A percentile compares a stretch with the other conserved stretches of the same genome.
Conservation (phyloP, 768 basidiomycete genomes). For the Phanerochaete carnosa region DNA sequence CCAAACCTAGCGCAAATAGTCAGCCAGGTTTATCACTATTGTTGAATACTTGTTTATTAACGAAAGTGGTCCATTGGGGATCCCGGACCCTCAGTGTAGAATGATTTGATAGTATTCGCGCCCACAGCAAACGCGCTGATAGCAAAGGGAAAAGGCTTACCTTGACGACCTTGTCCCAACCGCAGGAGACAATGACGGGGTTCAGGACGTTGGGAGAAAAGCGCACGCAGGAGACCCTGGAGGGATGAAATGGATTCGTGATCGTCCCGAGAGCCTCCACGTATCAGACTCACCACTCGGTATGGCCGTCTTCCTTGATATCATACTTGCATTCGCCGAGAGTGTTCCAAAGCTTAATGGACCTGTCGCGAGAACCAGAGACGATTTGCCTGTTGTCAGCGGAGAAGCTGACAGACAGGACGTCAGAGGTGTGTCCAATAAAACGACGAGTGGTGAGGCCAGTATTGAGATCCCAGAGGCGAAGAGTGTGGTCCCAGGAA, state of each 20-base stretch:
- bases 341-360: constrained; percentile 99
- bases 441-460: constrained; percentile 95
- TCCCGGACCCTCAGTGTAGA: too few species aligned
- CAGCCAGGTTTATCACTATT: not conserved
- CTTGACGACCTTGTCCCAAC: constrained; percentile 99
- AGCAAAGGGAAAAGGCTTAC: constrained; percentile 42
- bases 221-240: constrained; percentile 97
- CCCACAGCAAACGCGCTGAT: not conserved
- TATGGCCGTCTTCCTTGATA: constrained; percentile 98
- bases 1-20: constrained; percentile 72
- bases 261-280: not conserved
- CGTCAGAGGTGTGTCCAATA: constrained; percentile 96
- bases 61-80: too few species aligned
- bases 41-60: not conserved
- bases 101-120: too few species aligned
- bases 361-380: constrained; percentile 93
- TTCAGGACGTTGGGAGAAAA: constrained; percentile 98
- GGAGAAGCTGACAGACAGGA: constrained; percentile 98
- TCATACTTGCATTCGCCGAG: constrained; percentile 99
- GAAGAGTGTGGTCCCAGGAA: constrained; percentile 99
- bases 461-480: constrained; percentile 99
- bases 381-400: constrained; percentile 99
- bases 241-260: constrained; percentile 2
- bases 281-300: constrained; percentile 66
- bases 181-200: constrained; percentile 97